phyloP scores from a whole-genome alignment of 257 asterid genomes.

The Solanum piurae region DNA sequence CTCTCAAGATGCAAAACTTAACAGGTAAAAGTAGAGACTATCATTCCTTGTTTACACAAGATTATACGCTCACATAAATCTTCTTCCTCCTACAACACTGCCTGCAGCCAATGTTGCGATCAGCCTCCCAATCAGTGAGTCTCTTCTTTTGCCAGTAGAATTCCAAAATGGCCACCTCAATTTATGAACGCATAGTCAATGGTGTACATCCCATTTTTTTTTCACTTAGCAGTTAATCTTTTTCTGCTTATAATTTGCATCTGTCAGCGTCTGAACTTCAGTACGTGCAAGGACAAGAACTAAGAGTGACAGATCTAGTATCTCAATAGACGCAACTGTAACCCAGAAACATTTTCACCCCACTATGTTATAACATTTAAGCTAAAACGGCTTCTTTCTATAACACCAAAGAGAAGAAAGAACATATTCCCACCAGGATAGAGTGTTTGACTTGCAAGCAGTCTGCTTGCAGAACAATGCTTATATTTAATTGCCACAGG shows the following conservation, averaged over 20 bases:
- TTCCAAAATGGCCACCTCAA: background rate
- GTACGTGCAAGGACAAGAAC: background rate
- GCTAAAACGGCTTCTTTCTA: background rate
- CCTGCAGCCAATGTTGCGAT: background rate
- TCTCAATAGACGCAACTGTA: background rate
- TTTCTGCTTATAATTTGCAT: background rate
- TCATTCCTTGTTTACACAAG: background rate
- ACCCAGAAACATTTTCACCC: background rate
- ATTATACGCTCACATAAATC: background rate
- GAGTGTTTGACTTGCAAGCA: background rate
- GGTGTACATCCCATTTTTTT: background rate
- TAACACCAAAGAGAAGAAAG: background rate
- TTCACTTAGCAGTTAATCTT: background rate
- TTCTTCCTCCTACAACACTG: background rate
- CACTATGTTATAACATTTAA: background rate
- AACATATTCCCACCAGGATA: background rate
- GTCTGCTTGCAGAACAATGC: background rate
- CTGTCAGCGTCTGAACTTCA: background rate
- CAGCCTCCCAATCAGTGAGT: background rate
- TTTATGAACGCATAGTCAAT: background rate
- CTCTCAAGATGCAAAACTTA: background rate
- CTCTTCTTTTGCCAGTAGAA: background rate
- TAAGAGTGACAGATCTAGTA: background rate
- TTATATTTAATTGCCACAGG: background rate
- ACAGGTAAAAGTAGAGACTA: background rate